A percentile compares a stretch with the other conserved stretches of the same genome.
Evolutionary conservation across 768 basidiomycete species (phyloP).

Genomic region (Xerocomellus amylosporus): DNA sequence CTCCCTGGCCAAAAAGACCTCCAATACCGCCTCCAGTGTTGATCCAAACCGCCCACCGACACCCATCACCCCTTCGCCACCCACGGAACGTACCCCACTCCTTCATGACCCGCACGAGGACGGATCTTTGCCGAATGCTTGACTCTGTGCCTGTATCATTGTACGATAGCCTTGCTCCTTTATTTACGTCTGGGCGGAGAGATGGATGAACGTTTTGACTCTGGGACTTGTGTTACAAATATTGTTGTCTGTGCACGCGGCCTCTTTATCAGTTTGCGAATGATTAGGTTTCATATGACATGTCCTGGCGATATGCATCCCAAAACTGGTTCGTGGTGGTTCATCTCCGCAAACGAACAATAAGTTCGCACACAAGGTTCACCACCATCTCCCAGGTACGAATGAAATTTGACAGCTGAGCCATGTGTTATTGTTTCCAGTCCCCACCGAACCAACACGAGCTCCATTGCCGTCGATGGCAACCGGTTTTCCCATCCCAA

Average conservation of each 20-base stretch:
- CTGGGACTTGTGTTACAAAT: slow-evolving; percentile 9
- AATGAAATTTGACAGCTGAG: slow-evolving; percentile 16
- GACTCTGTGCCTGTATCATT: slow-evolving; percentile 22
- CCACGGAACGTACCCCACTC: slow-evolving; percentile 35
- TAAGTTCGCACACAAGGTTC: slow-evolving; percentile 30
- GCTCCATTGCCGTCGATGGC: slow-evolving; percentile 3
- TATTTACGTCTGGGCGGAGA: not conserved
- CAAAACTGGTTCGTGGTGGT: slow-evolving; percentile 6
- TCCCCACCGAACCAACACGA: not conserved
- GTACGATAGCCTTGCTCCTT: slow-evolving; percentile 20
- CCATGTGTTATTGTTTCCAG: slow-evolving; percentile 22
- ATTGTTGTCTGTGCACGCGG: slow-evolving; percentile 3
- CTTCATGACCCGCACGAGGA: slow-evolving; percentile 22
- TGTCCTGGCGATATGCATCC: not conserved
- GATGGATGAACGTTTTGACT: not conserved
- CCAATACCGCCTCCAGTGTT: slow-evolving; percentile 1
- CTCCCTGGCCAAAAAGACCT: slow-evolving; percentile 15
- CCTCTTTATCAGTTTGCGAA: slow-evolving; percentile 20
- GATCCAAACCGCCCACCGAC: slow-evolving; percentile 7
- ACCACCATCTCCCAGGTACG: slow-evolving; percentile 29
- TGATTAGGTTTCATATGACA: slow-evolving; percentile 18
- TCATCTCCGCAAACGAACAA: slow-evolving; percentile 26
- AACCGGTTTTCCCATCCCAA: slow-evolving; percentile 18
- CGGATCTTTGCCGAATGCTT: slow-evolving; percentile 11
- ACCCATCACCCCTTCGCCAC: slow-evolving; percentile 13